Conservation (phyloP, 2,329 filamentous ascomycete species). For the Phaeosphaeriaceae sp. region DNA sequence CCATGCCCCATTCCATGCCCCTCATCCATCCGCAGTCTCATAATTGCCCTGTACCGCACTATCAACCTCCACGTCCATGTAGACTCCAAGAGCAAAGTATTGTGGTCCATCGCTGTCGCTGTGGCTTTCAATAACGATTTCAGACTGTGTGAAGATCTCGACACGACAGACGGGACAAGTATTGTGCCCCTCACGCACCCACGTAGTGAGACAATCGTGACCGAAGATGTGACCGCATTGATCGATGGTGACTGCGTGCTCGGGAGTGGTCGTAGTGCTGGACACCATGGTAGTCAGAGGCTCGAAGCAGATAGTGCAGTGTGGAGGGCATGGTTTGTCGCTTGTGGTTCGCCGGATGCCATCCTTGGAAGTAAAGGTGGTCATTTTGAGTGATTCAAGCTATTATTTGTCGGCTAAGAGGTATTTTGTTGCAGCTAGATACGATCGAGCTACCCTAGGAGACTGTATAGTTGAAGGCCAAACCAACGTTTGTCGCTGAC, state of each 20-base stretch:
- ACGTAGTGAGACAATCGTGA: constrained; percentile 1
- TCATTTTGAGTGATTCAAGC: background rate
- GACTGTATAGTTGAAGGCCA: background rate
- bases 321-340: background rate
- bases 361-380: background rate
- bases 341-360: background rate
- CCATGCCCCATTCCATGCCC: background rate
- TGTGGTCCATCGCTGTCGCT: background rate
- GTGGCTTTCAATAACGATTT: background rate
- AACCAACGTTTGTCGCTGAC: background rate
- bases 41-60: background rate
- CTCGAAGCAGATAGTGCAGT: constrained; percentile 4
- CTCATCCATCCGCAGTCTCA: background rate
- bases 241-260: constrained; percentile 4
- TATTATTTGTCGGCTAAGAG: background rate
- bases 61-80: background rate
- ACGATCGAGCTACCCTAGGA: background rate
- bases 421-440: background rate
- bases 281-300: background rate
- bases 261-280: too few species aligned
- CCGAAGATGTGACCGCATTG: constrained; percentile 11
- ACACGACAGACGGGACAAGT: constrained; percentile 12
- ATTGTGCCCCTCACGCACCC: constrained; percentile 9
- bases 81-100: background rate
- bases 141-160: constrained; percentile 1